These are phyloP conservation scores for Boletellus ananas DNA, from an alignment of 768 basidiomycete genomes.

Conservation along the genomic window DNA sequence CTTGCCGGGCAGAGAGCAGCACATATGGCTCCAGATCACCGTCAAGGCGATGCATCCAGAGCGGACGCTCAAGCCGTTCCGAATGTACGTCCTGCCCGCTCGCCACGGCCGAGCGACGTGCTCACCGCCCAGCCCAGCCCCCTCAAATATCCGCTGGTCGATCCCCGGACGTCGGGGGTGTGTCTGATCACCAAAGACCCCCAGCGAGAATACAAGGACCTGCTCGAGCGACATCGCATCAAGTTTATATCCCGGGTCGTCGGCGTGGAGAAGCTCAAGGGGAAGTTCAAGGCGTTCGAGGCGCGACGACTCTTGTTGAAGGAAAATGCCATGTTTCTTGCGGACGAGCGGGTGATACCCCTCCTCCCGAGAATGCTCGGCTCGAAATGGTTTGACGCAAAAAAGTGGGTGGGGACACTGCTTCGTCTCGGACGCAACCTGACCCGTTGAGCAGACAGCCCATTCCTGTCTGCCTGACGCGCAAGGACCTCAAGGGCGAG, in stretches of 20 bases:
- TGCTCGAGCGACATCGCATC: conserved; percentile 71
- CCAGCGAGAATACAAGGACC: conserved; percentile 93
- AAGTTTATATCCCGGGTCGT: conserved; percentile 91
- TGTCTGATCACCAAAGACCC: conserved; percentile 96
- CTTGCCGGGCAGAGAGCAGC: conserved; percentile 72
- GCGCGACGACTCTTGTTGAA: conserved; percentile 78
- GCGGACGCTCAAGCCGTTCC: conserved; percentile 73
- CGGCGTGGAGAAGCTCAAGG: conserved; percentile 87
- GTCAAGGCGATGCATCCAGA: conserved; percentile 78
- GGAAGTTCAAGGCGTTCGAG: conserved; percentile 85
- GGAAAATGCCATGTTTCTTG: conserved; percentile 90
- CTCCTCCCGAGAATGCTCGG: conserved; percentile 84
- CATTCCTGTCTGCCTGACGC: conserved; percentile 85
- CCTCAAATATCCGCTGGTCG: conserved; percentile 76
- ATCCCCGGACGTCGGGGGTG: conserved; percentile 74
- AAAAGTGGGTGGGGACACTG: conserved; percentile 65
- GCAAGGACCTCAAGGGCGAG: conserved; percentile 88
- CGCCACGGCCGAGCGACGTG: not conserved
- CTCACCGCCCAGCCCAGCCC: conserved; percentile 39
- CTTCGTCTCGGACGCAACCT: not conserved
- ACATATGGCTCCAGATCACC: conserved; percentile 85
- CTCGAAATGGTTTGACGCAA: conserved; percentile 88
- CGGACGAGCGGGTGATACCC: conserved; percentile 88
- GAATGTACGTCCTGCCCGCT: conserved; percentile 59
- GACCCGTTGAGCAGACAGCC: conserved; percentile 63